Conservation (phyloP, 2,329 filamentous ascomycete genomes). For the Fusarium vanettenii region DNA sequence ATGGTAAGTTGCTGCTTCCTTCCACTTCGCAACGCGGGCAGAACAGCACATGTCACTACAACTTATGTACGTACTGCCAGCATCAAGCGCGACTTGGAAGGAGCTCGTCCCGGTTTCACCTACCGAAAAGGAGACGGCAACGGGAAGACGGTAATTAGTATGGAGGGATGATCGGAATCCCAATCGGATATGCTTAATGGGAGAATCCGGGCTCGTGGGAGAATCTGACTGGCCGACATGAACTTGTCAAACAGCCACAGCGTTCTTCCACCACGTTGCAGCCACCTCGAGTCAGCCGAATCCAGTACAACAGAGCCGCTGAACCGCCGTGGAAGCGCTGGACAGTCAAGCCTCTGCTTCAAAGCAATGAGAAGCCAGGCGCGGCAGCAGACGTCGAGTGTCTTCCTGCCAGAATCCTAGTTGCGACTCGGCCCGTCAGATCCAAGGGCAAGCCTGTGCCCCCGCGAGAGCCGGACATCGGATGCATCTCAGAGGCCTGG, state of each 20-base stretch:
- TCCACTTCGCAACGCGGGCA: constrained; percentile 1
- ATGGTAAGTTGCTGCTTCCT: constrained; percentile 18
- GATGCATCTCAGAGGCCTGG: constrained; percentile 35
- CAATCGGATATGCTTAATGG: constrained; percentile 34
- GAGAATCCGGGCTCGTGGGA: constrained; percentile 33
- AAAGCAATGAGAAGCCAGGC: not conserved
- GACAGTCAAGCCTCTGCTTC: not conserved
- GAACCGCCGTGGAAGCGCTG: not conserved
- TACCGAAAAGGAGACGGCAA: constrained; percentile 15
- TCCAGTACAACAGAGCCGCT: constrained; percentile 9
- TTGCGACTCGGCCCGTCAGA: constrained; percentile 19
- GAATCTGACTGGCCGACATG: constrained; percentile 35
- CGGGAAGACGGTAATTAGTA: constrained; percentile 31
- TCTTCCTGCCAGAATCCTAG: constrained; percentile 13
- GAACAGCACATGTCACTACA: not conserved
- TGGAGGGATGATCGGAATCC: constrained; percentile 36
- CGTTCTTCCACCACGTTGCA: constrained; percentile 25
- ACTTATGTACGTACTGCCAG: not conserved
- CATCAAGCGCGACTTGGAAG: constrained; percentile 1
- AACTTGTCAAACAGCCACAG: constrained; percentile 32
- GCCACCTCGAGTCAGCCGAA: constrained; percentile 17
- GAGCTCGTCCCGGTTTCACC: constrained; percentile 27
- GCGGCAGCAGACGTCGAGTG: constrained; percentile 10
- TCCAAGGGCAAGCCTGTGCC: constrained; percentile 23
- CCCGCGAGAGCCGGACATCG: constrained; percentile 40